Percentiles rank a stretch among this genome's conserved stretches.
Evolutionary conservation across 208 protist genomes (phyloP).

Genomic region (Trypanosoma congolense): DNA sequence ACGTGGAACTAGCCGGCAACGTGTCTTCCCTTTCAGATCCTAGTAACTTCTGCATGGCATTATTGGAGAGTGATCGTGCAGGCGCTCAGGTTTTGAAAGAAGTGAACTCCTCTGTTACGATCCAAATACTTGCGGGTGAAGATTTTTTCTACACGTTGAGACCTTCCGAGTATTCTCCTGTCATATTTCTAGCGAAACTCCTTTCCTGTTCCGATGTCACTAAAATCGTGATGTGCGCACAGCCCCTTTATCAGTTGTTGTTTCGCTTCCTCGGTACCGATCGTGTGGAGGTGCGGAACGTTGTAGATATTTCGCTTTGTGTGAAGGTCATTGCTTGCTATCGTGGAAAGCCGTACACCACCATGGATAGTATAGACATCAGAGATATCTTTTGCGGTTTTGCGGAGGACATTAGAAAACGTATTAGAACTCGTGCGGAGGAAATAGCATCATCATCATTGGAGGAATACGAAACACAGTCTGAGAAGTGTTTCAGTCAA

Average conservation of each 20-base stretch:
- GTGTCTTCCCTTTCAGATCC: slow-evolving; percentile 37
- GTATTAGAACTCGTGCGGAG: too few relatives aligned
- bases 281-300: slow-evolving; percentile 44
- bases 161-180: slow-evolving; percentile 28
- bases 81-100: slow-evolving; percentile 22
- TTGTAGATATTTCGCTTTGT: slow-evolving; percentile 57
- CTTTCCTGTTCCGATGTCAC: slow-evolving; percentile 32
- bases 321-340: slow-evolving; percentile 25
- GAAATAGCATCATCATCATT: too few relatives aligned
- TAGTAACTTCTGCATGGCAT: slow-evolving; percentile 27
- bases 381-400: too few relatives aligned
- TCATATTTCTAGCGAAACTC: slow-evolving; percentile 52
- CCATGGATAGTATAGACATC: neutral
- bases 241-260: slow-evolving; percentile 50
- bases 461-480: too few relatives aligned
- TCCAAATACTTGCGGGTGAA: slow-evolving; percentile 40
- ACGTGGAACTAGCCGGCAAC: slow-evolving; percentile 47
- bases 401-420: too few relatives aligned
- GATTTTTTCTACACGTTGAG: slow-evolving; percentile 44
- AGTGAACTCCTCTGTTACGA: slow-evolving; percentile 25
- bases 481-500: too few relatives aligned
- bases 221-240: slow-evolving; percentile 51
- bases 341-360: neutral
- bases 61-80: slow-evolving; percentile 30
- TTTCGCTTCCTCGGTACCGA: slow-evolving; percentile 76